Conservation (phyloP, 768 basidiomycete genomes). For the Dioszegia hungarica region DNA sequence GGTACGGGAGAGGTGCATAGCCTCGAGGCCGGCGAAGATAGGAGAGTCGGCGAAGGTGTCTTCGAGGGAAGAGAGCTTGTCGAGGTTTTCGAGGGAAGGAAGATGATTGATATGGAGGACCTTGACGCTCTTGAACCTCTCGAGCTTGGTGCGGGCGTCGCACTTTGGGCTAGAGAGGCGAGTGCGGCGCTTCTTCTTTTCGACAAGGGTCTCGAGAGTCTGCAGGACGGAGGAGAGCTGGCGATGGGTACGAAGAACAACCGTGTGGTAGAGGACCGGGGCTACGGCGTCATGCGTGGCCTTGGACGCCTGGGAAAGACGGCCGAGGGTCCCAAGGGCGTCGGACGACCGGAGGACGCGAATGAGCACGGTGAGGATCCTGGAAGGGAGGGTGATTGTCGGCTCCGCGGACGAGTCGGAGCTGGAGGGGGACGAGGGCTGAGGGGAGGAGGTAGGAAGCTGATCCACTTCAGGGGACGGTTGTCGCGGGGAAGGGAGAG, state of each 20-base stretch:
- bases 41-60: background rate
- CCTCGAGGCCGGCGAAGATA: background rate
- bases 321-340: background rate
- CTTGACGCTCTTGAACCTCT: background rate
- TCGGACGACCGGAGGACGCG: background rate
- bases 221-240: background rate
- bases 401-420: background rate
- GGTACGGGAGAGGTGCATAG: background rate
- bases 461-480: background rate
- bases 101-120: background rate
- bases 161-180: background rate
- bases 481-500: too few relatives aligned
- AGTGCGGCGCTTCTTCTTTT: background rate
- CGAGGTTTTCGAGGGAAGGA: background rate
- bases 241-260: background rate
- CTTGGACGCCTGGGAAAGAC: background rate
- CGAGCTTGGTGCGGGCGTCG: background rate
- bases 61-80: background rate
- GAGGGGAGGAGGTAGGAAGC: background rate
- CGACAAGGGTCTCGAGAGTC: background rate
- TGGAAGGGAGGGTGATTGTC: background rate
- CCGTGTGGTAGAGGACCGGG: background rate
- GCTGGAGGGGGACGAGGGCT: background rate
- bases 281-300: background rate
- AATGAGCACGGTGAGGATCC: background rate